phyloP scores from a whole-genome alignment of 2,329 filamentous ascomycete genomes.

The Elsinoe fawcettii region DNA sequence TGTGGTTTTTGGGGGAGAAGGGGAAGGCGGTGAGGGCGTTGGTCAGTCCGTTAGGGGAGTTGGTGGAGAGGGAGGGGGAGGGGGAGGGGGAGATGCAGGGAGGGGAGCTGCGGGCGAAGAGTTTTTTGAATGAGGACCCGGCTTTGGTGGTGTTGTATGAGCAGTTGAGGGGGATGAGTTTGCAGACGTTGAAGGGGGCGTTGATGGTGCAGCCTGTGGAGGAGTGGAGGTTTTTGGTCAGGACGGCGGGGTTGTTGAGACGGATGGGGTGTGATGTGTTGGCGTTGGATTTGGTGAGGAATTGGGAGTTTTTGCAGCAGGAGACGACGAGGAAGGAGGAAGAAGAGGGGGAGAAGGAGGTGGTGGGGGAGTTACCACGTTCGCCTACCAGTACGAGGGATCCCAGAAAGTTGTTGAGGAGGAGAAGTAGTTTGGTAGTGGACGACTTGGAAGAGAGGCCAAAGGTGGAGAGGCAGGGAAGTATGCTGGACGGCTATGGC shows the following conservation, averaged over 20 bases:
- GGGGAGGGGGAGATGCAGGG: not conserved
- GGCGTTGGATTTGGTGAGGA: constrained; percentile 73
- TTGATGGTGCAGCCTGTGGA: constrained; percentile 68
- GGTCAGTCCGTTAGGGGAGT: constrained; percentile 59
- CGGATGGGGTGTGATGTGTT: constrained; percentile 67
- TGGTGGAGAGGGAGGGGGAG: constrained; percentile 31
- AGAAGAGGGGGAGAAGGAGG: constrained; percentile 23
- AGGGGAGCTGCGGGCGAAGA: constrained; percentile 57
- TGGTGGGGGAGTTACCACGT: constrained; percentile 19
- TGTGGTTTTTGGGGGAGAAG: constrained; percentile 77
- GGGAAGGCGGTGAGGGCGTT: constrained; percentile 79
- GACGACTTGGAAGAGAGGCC: constrained; percentile 55
- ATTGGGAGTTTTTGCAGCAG: constrained; percentile 61
- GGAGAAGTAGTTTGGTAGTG: constrained; percentile 71
- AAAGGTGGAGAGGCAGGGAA: constrained; percentile 33
- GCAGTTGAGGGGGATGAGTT: constrained; percentile 70
- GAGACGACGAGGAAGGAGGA: constrained; percentile 16
- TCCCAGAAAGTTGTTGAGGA: constrained; percentile 59
- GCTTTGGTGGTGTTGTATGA: constrained; percentile 80
- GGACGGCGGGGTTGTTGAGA: constrained; percentile 53
- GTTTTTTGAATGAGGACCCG: constrained; percentile 85
- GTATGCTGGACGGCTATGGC: constrained; percentile 20
- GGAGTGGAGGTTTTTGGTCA: constrained; percentile 84
- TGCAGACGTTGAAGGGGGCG: constrained; percentile 79
- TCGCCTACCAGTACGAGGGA: constrained; percentile 33